phyloP scores from a whole-genome alignment of 495 filamentous ascomycete genomes.

The Xeromyces bisporus region DNA sequence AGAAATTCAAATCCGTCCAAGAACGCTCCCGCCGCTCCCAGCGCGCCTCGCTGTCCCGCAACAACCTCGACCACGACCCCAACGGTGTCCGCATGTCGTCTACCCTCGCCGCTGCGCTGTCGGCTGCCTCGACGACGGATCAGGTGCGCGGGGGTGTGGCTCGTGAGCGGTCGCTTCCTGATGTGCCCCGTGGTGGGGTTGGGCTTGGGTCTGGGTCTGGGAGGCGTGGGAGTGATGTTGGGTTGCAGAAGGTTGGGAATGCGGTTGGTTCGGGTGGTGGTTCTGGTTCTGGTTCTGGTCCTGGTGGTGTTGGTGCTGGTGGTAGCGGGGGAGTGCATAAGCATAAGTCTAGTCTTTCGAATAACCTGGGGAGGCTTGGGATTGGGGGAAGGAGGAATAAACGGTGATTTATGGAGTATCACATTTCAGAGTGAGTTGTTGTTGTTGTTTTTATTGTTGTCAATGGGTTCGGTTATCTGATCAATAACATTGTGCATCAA shows the following conservation, averaged over 20 bases:
- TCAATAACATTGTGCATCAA: too few species aligned
- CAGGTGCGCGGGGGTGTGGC: constrained; percentile 18
- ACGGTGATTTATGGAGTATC: constrained; percentile 11
- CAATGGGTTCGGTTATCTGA: too few species aligned
- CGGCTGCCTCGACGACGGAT: constrained; percentile 13
- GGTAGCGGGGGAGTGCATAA: too few species aligned
- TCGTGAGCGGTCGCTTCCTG: constrained; percentile 27
- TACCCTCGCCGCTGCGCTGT: constrained; percentile 18
- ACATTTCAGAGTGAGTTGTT: background rate
- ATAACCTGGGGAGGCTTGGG: constrained; percentile 54
- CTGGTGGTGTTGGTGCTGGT: too few species aligned
- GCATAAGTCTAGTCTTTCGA: constrained; percentile 46
- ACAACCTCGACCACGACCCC: constrained; percentile 13
- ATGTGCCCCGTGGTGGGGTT: constrained; percentile 23
- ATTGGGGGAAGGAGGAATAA: constrained; percentile 43
- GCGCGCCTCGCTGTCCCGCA: constrained; percentile 21
- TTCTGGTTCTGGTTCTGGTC: too few species aligned
- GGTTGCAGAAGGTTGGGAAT: constrained; percentile 5
- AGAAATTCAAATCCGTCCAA: constrained; percentile 84
- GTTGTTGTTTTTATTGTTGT: background rate
- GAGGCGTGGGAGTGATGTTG: constrained; percentile 11
- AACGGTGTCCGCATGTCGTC: constrained; percentile 11
- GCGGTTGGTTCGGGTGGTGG: too few species aligned
- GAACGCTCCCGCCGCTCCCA: constrained; percentile 50
- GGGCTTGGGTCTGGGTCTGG: constrained; percentile 25